Evolutionary conservation across 306 rosid species (phyloP).

Genomic region (Mimosa pudica): DNA sequence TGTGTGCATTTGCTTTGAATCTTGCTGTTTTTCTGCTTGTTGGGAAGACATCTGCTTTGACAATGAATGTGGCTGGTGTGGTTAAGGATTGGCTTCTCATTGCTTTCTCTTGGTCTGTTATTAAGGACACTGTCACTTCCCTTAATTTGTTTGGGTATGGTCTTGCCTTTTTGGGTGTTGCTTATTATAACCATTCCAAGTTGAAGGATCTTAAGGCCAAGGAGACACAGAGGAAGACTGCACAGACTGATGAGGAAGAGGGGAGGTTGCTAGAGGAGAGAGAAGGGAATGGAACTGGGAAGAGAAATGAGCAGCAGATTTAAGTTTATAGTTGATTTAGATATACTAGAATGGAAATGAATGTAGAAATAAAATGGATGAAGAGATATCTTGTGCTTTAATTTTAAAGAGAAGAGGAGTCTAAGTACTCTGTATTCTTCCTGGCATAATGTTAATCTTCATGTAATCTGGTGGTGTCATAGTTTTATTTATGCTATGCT

Average conservation of each 20-base stretch:
- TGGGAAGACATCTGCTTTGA: conserved; percentile 66
- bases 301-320: conserved; percentile 40
- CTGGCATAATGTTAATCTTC: conserved; percentile 26
- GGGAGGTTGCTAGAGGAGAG: conserved; percentile 56
- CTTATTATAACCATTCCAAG: conserved; percentile 61
- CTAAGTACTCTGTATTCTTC: conserved; percentile 13
- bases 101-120: conserved; percentile 69
- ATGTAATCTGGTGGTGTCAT: conserved; percentile 17
- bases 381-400: background rate
- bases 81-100: conserved; percentile 67
- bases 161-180: conserved; percentile 63
- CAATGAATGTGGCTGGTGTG: conserved; percentile 72
- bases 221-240: conserved; percentile 55
- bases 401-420: conserved; percentile 5
- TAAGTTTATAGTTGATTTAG: conserved; percentile 13
- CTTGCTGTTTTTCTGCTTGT: conserved; percentile 66
- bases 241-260: conserved; percentile 54
- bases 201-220: conserved; percentile 62
- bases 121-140: conserved; percentile 63
- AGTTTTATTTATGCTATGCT: conserved; percentile 5
- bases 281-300: conserved; percentile 51
- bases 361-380: conserved; percentile 41
- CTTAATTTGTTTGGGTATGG: conserved; percentile 63
- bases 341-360: background rate
- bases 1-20: conserved; percentile 63